Conservation (phyloP, 1,284 basidiomycete genomes). For the Apiotrichum brassicae region DNA sequence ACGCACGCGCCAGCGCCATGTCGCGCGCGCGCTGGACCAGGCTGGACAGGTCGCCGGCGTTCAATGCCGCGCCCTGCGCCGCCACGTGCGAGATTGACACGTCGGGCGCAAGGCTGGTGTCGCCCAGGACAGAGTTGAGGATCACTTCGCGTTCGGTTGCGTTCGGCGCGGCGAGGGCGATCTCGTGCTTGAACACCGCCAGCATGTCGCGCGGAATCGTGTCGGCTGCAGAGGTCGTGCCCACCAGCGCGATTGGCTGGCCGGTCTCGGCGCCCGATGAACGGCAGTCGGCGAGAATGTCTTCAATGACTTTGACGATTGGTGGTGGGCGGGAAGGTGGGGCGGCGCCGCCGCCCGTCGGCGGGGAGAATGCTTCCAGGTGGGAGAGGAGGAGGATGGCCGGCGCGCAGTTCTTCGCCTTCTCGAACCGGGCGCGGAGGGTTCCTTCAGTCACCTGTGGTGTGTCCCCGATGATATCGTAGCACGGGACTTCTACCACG, state of each 20-base stretch:
- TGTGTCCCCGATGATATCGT: slow-evolving; percentile 73
- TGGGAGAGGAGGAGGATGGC: slow-evolving; percentile 78
- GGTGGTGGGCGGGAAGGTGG: slow-evolving; percentile 21
- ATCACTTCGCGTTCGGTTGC: slow-evolving; percentile 68
- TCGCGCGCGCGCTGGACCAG: slow-evolving; percentile 62
- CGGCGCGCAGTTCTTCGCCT: slow-evolving; percentile 72
- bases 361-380: slow-evolving; percentile 73
- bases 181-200: slow-evolving; percentile 80
- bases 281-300: slow-evolving; percentile 17
- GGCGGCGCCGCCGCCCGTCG: slow-evolving; percentile 56
- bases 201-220: slow-evolving; percentile 62
- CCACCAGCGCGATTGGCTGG: slow-evolving; percentile 67
- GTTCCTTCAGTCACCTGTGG: slow-evolving; percentile 71
- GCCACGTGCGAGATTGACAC: slow-evolving; percentile 69
- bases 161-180: slow-evolving; percentile 69
- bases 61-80: slow-evolving; percentile 83
- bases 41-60: slow-evolving; percentile 73
- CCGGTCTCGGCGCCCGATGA: slow-evolving; percentile 14
- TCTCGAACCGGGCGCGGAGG: slow-evolving; percentile 69
- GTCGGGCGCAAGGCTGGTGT: slow-evolving; percentile 61
- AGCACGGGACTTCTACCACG: slow-evolving; percentile 78
- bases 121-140: slow-evolving; percentile 53
- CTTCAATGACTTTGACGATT: slow-evolving; percentile 33
- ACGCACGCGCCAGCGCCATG: slow-evolving; percentile 55
- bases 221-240: slow-evolving; percentile 65